Conservation (phyloP, 768 basidiomycete genomes). For the Tulasnella sp. region DNA sequence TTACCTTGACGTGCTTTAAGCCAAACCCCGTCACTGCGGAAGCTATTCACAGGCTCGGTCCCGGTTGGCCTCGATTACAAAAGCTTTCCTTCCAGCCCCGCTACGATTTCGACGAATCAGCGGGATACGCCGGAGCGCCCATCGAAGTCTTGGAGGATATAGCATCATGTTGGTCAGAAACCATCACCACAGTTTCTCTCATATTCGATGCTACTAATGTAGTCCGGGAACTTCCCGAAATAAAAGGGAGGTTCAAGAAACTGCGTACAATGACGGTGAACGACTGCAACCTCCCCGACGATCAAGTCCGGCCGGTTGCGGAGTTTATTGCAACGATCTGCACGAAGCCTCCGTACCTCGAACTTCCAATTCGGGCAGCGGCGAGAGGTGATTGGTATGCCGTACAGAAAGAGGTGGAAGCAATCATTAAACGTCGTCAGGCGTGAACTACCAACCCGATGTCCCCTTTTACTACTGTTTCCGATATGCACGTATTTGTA, state of each 20-base stretch:
- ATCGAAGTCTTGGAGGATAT: neutral
- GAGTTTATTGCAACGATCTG: no score
- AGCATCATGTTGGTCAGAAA: neutral
- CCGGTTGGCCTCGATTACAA: neutral
- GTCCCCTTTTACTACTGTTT: no score
- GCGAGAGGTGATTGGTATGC: no score
- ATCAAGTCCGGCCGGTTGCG: no score
- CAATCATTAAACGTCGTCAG: no score
- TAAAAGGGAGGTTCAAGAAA: neutral
- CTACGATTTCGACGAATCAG: neutral
- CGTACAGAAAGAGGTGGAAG: no score
- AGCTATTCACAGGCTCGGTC: neutral
- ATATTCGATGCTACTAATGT: neutral
- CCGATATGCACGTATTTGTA: no score
- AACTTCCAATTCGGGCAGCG: no score
- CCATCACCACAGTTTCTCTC: neutral
- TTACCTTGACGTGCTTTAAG: neutral
- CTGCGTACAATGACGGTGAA: neutral
- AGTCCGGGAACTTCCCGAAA: neutral
- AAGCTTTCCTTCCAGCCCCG: neutral
- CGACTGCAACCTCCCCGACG: no score
- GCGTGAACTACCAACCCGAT: no score
- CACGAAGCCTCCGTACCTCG: no score
- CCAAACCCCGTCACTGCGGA: neutral
- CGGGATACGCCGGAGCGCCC: neutral